Evolutionary conservation across 2,329 filamentous ascomycete species (phyloP).

Genomic region (Metarhizium brunneum): DNA sequence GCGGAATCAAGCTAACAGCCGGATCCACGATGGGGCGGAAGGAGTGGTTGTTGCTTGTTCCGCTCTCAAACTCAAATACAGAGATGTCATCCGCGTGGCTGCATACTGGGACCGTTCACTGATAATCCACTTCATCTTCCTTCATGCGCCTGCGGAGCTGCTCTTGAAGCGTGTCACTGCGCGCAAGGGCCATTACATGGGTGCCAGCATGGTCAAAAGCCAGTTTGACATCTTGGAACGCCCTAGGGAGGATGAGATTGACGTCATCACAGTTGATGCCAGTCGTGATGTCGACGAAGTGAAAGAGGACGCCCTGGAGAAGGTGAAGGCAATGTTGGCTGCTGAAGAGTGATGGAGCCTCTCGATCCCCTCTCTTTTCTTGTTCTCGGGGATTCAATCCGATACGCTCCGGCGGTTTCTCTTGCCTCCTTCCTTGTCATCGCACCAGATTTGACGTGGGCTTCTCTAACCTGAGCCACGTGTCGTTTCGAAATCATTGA

Average conservation of each 20-base stretch:
- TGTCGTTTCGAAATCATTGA: background rate
- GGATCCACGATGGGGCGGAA: constrained; percentile 45
- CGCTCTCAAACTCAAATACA: constrained; percentile 92
- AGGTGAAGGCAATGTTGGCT: constrained; percentile 44
- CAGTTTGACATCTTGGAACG: constrained; percentile 85
- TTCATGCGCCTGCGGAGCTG: constrained; percentile 66
- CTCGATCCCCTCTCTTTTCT: background rate
- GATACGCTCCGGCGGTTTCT: background rate
- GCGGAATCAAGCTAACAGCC: constrained; percentile 55
- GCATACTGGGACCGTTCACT: constrained; percentile 65
- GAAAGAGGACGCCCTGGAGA: constrained; percentile 47
- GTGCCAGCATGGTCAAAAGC: constrained; percentile 86
- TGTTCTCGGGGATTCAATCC: background rate
- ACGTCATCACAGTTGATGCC: constrained; percentile 65
- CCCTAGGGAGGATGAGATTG: constrained; percentile 59
- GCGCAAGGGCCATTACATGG: constrained; percentile 88
- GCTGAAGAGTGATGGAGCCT: constrained; percentile 10
- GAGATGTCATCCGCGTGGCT: constrained; percentile 79
- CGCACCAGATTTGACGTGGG: background rate
- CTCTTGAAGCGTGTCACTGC: constrained; percentile 66
- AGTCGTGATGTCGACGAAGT: constrained; percentile 50
- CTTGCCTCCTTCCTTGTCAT: background rate
- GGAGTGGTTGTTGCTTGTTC: constrained; percentile 96
- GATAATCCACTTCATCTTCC: constrained; percentile 87
- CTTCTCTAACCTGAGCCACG: background rate